Evolutionary conservation across 805 yeast species (phyloP).

Genomic region (Phaffomyces opuntiae): DNA sequence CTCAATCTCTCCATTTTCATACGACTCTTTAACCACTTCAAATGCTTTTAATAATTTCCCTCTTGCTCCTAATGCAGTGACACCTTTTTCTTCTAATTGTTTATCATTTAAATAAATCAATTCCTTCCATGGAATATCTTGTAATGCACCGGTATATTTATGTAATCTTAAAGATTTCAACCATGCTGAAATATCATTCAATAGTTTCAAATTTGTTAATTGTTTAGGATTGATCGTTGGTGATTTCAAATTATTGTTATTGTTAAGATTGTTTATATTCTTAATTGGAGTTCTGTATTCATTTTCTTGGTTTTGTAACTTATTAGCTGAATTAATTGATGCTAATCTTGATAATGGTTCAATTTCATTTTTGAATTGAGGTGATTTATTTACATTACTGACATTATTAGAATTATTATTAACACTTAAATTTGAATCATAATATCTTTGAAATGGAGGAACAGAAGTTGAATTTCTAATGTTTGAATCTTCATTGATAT

Average conservation of each 20-base stretch:
- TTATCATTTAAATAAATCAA: slow-evolving; percentile 65
- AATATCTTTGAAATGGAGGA: slow-evolving; percentile 23
- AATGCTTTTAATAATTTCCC: slow-evolving; percentile 90
- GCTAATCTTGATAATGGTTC: slow-evolving; percentile 17
- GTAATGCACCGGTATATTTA: slow-evolving; percentile 83
- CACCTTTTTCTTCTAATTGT: slow-evolving; percentile 72
- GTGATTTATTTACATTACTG: background rate
- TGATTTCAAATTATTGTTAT: slow-evolving; percentile 25
- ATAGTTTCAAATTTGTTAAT: slow-evolving; percentile 44
- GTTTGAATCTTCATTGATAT: slow-evolving; percentile 2
- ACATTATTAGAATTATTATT: no score
- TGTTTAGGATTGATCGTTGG: slow-evolving; percentile 44
- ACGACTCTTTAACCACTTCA: slow-evolving; percentile 63
- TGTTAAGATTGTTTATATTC: background rate
- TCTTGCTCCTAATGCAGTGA: slow-evolving; percentile 92
- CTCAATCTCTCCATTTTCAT: slow-evolving; percentile 30
- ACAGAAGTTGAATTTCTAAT: slow-evolving; percentile 16
- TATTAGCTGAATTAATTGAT: slow-evolving; percentile 16
- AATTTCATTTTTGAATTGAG: background rate
- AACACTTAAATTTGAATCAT: slow-evolving; percentile 9
- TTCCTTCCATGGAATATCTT: slow-evolving; percentile 70
- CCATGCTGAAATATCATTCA: slow-evolving; percentile 88
- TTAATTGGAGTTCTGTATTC: slow-evolving; percentile 9
- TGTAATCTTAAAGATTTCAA: slow-evolving; percentile 82
- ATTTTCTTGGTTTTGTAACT: slow-evolving; percentile 9